Evolutionary conservation across 495 filamentous ascomycete genomes (phyloP).

Genomic region (Immersiella caudata): DNA sequence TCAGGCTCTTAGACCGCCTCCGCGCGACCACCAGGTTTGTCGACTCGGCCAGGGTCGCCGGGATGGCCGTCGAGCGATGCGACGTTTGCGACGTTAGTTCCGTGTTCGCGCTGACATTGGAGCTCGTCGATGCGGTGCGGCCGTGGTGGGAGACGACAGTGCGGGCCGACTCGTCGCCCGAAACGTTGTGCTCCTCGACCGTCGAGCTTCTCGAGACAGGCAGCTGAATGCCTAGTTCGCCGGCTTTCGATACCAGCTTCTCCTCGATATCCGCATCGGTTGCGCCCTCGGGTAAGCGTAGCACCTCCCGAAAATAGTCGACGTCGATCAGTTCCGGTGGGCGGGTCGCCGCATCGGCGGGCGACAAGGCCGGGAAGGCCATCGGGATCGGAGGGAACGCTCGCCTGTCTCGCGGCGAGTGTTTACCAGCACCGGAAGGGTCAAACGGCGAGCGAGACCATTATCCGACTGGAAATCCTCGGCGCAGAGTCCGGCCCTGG

Average conservation of each 20-base stretch:
- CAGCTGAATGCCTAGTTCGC: constrained; percentile 46
- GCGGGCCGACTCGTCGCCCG: constrained; percentile 41
- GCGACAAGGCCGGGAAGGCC: constrained; percentile 19
- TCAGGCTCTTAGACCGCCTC: constrained; percentile 46
- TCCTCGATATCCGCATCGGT: constrained; percentile 47
- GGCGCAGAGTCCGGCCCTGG: neutral
- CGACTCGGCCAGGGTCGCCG: constrained; percentile 29
- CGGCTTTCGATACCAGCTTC: constrained; percentile 43
- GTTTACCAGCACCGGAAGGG: neutral
- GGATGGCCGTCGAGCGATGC: constrained; percentile 24
- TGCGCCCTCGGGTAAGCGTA: constrained; percentile 39
- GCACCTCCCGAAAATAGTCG: constrained; percentile 49
- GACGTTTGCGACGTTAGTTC: constrained; percentile 25
- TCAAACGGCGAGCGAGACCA: neutral
- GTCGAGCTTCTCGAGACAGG: constrained; percentile 20
- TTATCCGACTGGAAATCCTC: neutral
- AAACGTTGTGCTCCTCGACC: constrained; percentile 21
- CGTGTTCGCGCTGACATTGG: constrained; percentile 20
- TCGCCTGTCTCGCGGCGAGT: neutral
- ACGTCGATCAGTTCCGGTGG: constrained; percentile 45
- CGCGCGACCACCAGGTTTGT: constrained; percentile 26
- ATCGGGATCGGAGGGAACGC: constrained; percentile 17
- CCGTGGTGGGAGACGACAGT: constrained; percentile 30
- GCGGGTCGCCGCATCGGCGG: constrained; percentile 4
- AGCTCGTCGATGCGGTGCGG: constrained; percentile 30